A percentile compares a stretch with the other conserved stretches of the same genome.
Evolutionary conservation across 2,329 filamentous ascomycete genomes (phyloP).

Genomic region (Cladophialophora chaetospira): DNA sequence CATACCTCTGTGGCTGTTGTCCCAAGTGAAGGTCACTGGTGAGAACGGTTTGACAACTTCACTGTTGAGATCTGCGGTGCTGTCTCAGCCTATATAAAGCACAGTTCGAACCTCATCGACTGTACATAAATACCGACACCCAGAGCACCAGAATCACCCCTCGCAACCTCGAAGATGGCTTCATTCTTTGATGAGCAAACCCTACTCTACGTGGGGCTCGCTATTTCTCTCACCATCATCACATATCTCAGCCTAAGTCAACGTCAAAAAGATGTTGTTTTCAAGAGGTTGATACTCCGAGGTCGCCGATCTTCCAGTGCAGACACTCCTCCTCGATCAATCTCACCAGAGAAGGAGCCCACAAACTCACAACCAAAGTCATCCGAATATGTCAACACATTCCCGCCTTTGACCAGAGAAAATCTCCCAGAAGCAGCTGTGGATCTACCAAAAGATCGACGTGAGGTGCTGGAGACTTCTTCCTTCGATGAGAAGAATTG

Average conservation of each 20-base stretch:
- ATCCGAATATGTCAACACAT: conserved; percentile 48
- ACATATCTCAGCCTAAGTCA: conserved; percentile 36
- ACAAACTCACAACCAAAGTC: conserved; percentile 34
- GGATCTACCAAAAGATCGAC: conserved; percentile 30
- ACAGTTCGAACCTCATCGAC: neutral
- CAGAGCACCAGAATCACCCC: neutral
- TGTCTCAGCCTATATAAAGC: neutral
- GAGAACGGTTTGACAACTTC: conserved; percentile 3
- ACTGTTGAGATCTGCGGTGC: neutral
- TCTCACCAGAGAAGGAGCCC: conserved; percentile 51
- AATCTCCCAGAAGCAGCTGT: conserved; percentile 42
- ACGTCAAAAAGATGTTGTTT: conserved; percentile 43
- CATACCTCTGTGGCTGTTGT: conserved; percentile 1
- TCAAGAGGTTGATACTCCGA: conserved; percentile 43
- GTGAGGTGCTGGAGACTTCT: conserved; percentile 20
- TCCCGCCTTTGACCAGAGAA: conserved; percentile 57
- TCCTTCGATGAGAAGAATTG: conserved; percentile 39
- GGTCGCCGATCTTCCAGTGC: conserved; percentile 50
- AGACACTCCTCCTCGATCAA: conserved; percentile 55
- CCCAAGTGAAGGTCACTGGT: neutral
- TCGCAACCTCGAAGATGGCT: neutral
- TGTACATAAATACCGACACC: conserved; percentile 6
- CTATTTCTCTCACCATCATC: conserved; percentile 19
- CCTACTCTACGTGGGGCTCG: conserved; percentile 24
- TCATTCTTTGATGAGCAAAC: conserved; percentile 17